Base-by-base conservation (phyloP, 352 stramenopile species). In the Phytophthora rubi region DNA sequence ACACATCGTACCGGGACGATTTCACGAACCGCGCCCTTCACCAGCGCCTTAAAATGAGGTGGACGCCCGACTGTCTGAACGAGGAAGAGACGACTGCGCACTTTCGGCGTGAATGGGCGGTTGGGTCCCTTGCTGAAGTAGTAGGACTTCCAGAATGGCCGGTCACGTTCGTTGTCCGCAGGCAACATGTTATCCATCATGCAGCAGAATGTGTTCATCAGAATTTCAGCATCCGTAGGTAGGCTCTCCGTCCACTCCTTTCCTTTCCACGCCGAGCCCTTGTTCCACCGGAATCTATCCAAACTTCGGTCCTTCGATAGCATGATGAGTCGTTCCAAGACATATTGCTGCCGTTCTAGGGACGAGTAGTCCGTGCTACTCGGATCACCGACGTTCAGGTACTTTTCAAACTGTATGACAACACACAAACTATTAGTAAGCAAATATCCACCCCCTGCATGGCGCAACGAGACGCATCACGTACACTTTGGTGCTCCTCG, bases 201-300 rank as follows among this genome's bases (percentile, higher is more conserved):
- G 64, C 86, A 94, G 70, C 86, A 94, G 45, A 96, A 94, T 21
- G 90, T 85, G 68, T 96, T 96, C 86, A 96, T 94, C 18, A 96
- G 55, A 62, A 96, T 92, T 66, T 96, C 88, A 7, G 86, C 81
- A 45, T 96, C 88, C 32, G 88, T 88, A 32, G 88, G 88, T 54
- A 96, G 62, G 57, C 67, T 82, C 53, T 94, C 86, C 16, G 81
- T 88, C 88, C 88, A 96, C 53, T 92, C 81, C 68, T 96, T 96
- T 42, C 88, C 82, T 82, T 96, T 96, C 84, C 85, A 96, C 2
- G 78, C 81, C 2, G 85, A 80, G 16, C 88, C 88, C 59, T 90
- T 94, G 72, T 93, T 81, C 88, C 88, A 96, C 10, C 88, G 86
- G 75, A 88, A 96, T 33, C 84, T 81, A 64, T 94, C 87, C 42